Evolutionary conservation across 2,329 filamentous ascomycete genomes (phyloP), one percentile per base, ranked within the genome.

Genomic region (Cladosporium sp.): DNA sequence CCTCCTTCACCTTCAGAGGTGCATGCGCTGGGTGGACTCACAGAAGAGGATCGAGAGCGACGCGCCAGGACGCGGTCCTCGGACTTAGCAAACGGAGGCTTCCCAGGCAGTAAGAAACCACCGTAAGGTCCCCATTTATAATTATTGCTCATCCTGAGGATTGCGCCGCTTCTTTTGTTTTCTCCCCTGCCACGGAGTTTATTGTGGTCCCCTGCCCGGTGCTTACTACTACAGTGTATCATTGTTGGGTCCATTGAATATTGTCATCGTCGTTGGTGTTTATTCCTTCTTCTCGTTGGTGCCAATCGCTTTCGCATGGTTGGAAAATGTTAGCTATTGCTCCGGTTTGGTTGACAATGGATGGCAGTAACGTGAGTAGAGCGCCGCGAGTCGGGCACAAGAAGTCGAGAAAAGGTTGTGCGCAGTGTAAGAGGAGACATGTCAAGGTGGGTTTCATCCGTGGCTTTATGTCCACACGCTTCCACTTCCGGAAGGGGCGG

Each of bases 341-440:
- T 28, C 58, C 64, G 34, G 23, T 63, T 60, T 54, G 57, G 57
- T 61, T 66, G 64, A 66, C 58, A n/a, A 66, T 64, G 58, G 63
- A 67, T 61, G 58, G 48, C 53, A 48, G 48, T 46, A 61, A 48
- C 39, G 60, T 66, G 16, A 73, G 66, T 57, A 72, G 70, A 70
- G 72, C 72, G 54, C 73, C 73, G 26, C 68, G 73, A 18, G 68
- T 73, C 26, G 72, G 72, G 10, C 71, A 74, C 46, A 72, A 72
- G 67, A 74, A 74, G 59, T 71, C 68, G 23, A 64, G 72, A 32
- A 70, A 70, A 34, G 73, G 73, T 16, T 76, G 74, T 59, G 71
- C 72, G 26, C 74, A 76, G 59, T 76, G 74, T 62, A 76, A 76
- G 60, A 67, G 69, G 54, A 57, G 74, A 56, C 73, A 74, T 67